Base-by-base conservation (phyloP, 768 basidiomycete species). In the Mycena rosella region DNA sequence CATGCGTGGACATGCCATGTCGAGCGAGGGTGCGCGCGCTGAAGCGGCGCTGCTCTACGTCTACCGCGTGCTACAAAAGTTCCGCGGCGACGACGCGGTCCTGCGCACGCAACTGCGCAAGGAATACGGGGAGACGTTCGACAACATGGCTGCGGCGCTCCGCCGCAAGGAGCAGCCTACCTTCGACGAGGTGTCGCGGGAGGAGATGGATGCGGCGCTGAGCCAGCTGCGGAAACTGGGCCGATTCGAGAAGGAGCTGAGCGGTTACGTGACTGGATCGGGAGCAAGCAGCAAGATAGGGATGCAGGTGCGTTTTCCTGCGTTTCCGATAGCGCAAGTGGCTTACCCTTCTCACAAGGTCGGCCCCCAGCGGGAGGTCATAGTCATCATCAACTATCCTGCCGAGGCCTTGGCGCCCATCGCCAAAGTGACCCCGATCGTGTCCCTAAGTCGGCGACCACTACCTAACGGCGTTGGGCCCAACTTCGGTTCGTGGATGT, bases 11-110 rank as follows among this genome's bases (percentile, higher is more conserved):
- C 44, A 44, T 15, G 60, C 60, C 1, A 61, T 53, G 60, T 61
- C 60, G 14, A 49, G 38, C n/a, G 26, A 34, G 18, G 55, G 67
- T 14, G 2, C 54, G 26, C 53, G 62, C 34, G 67, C 63, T 2
- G 62, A 68, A 48, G 51, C 51, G 17, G 63, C 61, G n/a, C 34
- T 68, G 38, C 42, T 64, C 24, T 68, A 68, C 34, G 38, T 68
- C 17, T 68, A 69, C 36, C 56, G 64, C 24, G 65, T 69, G 13
- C 48, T 67, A 9, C 68, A 66, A 30, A 69, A 62, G 26, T 44
- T 26, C 54, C 18, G 56, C 32, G 32, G 22, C 32, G 52, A 52
- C 48, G 60, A 58, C 32, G 51, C 24, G 18, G 47, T 49, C 51
- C 60, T 64, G n/a, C 52, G 67, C 32, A 22, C 9, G 30, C 68